Base-by-base conservation (phyloP, 2,329 filamentous ascomycete genomes). In the Cladophialophora psammophila region DNA sequence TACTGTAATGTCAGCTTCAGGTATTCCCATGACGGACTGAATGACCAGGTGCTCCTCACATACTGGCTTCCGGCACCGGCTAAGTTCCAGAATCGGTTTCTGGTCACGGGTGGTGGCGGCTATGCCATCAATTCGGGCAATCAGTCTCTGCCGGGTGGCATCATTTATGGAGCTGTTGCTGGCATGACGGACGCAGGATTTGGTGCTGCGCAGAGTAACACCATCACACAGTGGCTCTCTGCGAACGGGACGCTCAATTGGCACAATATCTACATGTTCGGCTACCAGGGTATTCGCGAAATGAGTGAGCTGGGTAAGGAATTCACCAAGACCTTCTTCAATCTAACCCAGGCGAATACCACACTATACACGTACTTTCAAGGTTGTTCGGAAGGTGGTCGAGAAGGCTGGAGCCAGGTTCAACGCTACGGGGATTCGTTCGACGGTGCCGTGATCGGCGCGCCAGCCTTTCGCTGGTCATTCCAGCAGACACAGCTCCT, bases 371-470 rank as follows among this genome's bases (percentile, higher is more conserved):
- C 82, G 1, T 86, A 86, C 75, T 87, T 83, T 70, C 80, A 85
- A 68, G 84, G 83, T 2, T 87, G 85, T 74, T 86, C 83, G 12
- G 84, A 86, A 60, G 84, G 84, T 20, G 85, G 83, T 0, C 79
- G 84, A 50, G 81, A 86, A 74, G 84, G 82, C n/a, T 81, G 80
- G 80, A 80, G 77, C 64, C 84, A 86, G 73, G 76, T 84, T 1
- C 84, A 87, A 73, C 81, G 83, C 15, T 86, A 80, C 70, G 56
- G 3, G 4, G 81, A 80, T 8, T 79, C 82, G 56, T 84, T 79
- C 65, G 83, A 85, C 60, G 82, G 83, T 31, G 81, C 76, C 9
- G 75, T 82, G 48, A 76, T 77, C 1, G 83, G 82, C 55, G 82
- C 83, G 0, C 82, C 82, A 1, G 82, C 82, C 18, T 82, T 83